Percentiles rank a stretch among this genome's conserved stretches.
Conservation (phyloP, 345 rosid species). For the Moricandia arvensis region DNA sequence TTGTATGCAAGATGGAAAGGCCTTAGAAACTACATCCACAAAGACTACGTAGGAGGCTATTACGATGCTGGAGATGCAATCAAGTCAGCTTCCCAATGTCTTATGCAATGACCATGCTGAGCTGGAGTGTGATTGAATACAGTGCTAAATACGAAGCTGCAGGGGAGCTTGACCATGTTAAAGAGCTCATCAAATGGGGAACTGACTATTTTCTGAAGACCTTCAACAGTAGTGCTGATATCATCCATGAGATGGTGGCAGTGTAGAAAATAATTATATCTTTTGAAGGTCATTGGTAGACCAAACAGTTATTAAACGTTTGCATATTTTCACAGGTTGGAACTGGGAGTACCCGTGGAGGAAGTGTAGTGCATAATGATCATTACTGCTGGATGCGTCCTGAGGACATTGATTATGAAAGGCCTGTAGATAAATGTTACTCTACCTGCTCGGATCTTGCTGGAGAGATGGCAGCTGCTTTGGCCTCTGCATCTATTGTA, state of each 20-base stretch:
- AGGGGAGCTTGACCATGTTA: conserved; percentile 82
- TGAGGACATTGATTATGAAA: conserved; percentile 78
- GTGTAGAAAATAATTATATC: conserved; percentile 41
- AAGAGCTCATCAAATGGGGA: conserved; percentile 90
- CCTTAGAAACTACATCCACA: conserved; percentile 39
- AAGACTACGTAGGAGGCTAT: conserved; percentile 75
- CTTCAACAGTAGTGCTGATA: conserved; percentile 70
- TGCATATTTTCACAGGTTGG: conserved; percentile 41
- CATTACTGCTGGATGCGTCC: conserved; percentile 98
- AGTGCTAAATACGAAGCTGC: conserved; percentile 82
- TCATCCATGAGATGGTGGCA: conserved; percentile 46
- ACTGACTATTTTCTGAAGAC: conserved; percentile 84
- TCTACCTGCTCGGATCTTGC: conserved; percentile 79
- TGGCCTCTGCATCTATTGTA: conserved; percentile 91
- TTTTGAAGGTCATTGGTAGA: not conserved
- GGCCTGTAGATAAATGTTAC: conserved; percentile 49
- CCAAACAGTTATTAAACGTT: not conserved
- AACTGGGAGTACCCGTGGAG: conserved; percentile 42
- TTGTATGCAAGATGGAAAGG: conserved; percentile 70
- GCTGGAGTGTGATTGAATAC: conserved; percentile 97
- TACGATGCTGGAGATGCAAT: conserved; percentile 96
- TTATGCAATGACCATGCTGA: conserved; percentile 87
- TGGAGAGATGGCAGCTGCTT: conserved; percentile 91
- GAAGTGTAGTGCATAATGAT: conserved; percentile 56
- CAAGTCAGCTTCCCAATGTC: conserved; percentile 79